Evolutionary conservation across 2,329 filamentous ascomycete genomes (phyloP), one percentile per base, ranked within the genome.

Genomic region (Aspergillus caelatus): DNA sequence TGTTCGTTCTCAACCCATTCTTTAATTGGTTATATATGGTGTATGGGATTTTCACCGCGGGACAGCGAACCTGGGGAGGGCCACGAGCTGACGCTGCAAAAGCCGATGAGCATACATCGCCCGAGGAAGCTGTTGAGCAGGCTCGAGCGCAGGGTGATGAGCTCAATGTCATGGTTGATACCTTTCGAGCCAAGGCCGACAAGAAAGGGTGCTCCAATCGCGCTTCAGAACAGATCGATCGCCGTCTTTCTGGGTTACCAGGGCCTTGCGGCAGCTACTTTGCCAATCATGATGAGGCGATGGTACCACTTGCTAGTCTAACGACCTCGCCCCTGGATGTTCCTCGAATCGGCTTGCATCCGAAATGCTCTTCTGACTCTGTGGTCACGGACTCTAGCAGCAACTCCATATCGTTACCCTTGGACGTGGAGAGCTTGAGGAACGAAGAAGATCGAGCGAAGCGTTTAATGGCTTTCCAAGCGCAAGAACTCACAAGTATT

Each of bases 21-120:
- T 94, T 97, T 84, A 98, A 98, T 79, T 98, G 94, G 94, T 87
- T 93, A 63, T 98, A 98, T 81, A 97, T 97, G 91, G 91, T 97
- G 2, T 97, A 97, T 77, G 94, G 93, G 52, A 96, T 97, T 70
- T 95, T 96, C 78, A 97, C 94, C 0, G 93, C 94, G 34, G 93
- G 94, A 23, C 93, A 97, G 76, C 86, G 94, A 68, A 98, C 94
- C 1, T 99, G 95, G 94, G 94, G 94, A 68, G 94, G 94, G 0
- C 95, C 94, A 12, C 87, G 94, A 72, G 93, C 93, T 1, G 94
- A 98, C 78, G 94, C 94, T 0, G 92, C 91, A 34, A 85, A 89
- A 46, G 94, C 94, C 3, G 91, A 96, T 75, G 82, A 85, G 14
- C 82, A 88, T 63, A 95, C 89, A 0, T 93, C 91, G 0, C 89